Evolutionary conservation across 2,329 filamentous ascomycete genomes (phyloP).

Genomic region (Lasiodiplodia hormozganensis): DNA sequence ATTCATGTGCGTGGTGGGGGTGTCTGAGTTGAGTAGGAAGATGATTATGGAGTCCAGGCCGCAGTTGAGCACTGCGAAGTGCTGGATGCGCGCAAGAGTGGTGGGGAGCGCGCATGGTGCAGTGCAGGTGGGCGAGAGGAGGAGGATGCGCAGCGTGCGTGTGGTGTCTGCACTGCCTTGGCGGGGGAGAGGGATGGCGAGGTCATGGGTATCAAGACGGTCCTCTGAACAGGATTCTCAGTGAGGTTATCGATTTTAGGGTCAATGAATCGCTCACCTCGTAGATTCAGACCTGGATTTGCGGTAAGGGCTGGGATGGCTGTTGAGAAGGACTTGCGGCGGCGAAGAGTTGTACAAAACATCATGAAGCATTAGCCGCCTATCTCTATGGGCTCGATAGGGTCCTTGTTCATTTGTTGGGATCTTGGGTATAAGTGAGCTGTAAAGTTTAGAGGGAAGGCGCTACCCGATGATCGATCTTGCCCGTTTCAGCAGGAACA

Average conservation of each 20-base stretch:
- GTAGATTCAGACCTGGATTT: constrained; percentile 36
- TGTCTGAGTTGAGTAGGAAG: constrained; percentile 9
- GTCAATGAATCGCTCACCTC: constrained; percentile 36
- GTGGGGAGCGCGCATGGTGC: neutral
- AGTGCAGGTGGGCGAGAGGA: constrained; percentile 24
- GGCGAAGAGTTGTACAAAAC: constrained; percentile 52
- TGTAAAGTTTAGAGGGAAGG: neutral
- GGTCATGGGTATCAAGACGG: constrained; percentile 23
- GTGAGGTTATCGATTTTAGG: neutral
- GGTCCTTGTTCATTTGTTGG: neutral
- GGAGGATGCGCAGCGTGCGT: constrained; percentile 19
- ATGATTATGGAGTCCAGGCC: constrained; percentile 12
- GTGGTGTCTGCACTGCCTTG: neutral
- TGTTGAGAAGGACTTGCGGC: constrained; percentile 47
- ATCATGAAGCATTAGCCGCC: constrained; percentile 31
- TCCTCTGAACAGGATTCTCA: constrained; percentile 7
- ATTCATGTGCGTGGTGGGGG: neutral
- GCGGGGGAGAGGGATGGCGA: constrained; percentile 24
- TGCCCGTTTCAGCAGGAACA: neutral
- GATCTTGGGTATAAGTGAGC: neutral
- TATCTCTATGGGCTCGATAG: neutral
- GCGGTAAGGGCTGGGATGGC: constrained; percentile 44
- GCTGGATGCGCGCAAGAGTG: constrained; percentile 24
- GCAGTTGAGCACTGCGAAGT: constrained; percentile 23
- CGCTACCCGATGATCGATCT: neutral